Evolutionary conservation across 2,329 filamentous ascomycete species (phyloP), one percentile per base, ranked within the genome.

Genomic region (Stemphylium beticola): DNA sequence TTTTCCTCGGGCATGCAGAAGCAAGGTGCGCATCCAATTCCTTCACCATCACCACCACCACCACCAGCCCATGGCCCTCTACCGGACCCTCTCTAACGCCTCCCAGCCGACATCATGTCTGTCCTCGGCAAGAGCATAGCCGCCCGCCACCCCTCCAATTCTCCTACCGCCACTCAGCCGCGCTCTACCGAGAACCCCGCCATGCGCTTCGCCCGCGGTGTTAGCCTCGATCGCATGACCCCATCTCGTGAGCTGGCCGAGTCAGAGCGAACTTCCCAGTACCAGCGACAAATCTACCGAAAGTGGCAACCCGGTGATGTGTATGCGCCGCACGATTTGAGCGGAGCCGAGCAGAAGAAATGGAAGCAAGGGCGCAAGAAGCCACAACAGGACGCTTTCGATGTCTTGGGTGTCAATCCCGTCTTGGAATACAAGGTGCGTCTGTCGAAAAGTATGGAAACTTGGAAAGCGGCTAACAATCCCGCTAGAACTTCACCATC

Each of bases 271-370:
- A 64, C 71, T 14, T 49, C 59, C 20, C 84, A 86, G 59, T 85
- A 86, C 73, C 77, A 86, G 65, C 80, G 77, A 58, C 87, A 91
- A 75, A 83, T 88, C 76, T 82, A 85, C 32, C 87, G 93, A 42
- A 82, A 83, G 36, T 98, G 90, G 88, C 81, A 82, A 66, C 68
- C 79, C 0, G 95, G 95, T 65, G 93, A 98, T 72, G 83, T 97
- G 47, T 98, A 98, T 78, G 85, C 92, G 55, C 95, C 95, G 31
- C 90, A 93, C 72, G 95, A 99, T 77, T 76, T 99, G 72, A 89
- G 86, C 50, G 82, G 87, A 20, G 78, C 81, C 32, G 93, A 97
- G 83, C 88, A 90, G 86, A 78, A 78, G 71, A 96, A 96, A 81
- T 96, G 90, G 89, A 87, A 83, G 75, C 81, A 78, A 72, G 67